Conservation (phyloP, 768 basidiomycete genomes). For the Gyrodon lividus region DNA sequence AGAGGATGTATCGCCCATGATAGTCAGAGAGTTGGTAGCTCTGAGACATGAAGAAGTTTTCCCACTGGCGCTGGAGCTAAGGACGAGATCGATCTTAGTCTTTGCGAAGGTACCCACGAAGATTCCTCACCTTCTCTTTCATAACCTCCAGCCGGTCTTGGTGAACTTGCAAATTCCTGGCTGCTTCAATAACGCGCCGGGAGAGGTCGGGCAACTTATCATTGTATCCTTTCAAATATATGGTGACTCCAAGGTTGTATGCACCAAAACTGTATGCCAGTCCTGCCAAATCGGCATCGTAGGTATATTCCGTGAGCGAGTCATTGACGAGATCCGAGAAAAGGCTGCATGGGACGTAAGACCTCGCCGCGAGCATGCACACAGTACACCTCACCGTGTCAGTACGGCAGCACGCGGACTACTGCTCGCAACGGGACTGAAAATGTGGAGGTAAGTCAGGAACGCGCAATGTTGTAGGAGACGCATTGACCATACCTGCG, state of each 20-base stretch:
- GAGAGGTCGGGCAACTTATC: slow-evolving; percentile 83
- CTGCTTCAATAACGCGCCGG: slow-evolving; percentile 66
- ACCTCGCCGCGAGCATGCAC: neutral
- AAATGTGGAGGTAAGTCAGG: neutral
- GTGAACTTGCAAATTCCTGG: slow-evolving; percentile 61
- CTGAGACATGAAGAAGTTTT: slow-evolving; percentile 85
- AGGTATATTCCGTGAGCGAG: slow-evolving; percentile 84
- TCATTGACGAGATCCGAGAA: slow-evolving; percentile 87
- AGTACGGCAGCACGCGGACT: slow-evolving; percentile 72
- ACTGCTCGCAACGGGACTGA: slow-evolving; percentile 55
- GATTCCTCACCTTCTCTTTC: slow-evolving; percentile 69
- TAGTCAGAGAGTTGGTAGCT: slow-evolving; percentile 80
- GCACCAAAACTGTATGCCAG: slow-evolving; percentile 68
- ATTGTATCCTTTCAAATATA: slow-evolving; percentile 82
- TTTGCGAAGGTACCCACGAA: neutral
- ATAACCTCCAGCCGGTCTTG: slow-evolving; percentile 76
- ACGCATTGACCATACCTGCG: slow-evolving; percentile 51
- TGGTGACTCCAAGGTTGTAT: slow-evolving; percentile 61
- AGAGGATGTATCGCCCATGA: slow-evolving; percentile 67
- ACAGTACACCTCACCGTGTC: slow-evolving; percentile 52
- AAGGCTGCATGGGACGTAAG: slow-evolving; percentile 44
- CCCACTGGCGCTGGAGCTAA: slow-evolving; percentile 74
- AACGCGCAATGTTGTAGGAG: neutral
- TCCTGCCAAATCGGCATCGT: slow-evolving; percentile 91
- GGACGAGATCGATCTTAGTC: neutral